These are phyloP conservation scores for Jatropha podagrica DNA, from an alignment of 441 rosid genomes.

Conservation along the genomic window DNA sequence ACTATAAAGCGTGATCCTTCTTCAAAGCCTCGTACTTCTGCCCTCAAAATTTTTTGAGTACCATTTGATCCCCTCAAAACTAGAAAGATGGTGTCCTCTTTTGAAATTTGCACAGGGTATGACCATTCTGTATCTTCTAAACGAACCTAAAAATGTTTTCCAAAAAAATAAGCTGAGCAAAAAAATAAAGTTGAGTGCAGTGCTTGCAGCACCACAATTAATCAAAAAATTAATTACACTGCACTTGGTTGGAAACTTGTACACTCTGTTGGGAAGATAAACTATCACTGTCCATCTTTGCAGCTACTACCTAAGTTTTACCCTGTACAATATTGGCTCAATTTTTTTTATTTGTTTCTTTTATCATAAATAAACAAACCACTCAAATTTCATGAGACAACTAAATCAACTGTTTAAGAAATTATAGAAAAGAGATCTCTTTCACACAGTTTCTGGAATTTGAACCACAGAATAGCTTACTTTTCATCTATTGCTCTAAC, in stretches of 20 bases:
- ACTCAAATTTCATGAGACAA: not conserved
- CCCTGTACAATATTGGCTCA: not conserved
- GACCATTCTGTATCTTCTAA: constrained; percentile 93
- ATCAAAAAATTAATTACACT: not conserved
- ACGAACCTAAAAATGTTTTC: constrained; percentile 47
- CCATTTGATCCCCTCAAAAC: constrained; percentile 70
- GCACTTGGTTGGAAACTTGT: not conserved
- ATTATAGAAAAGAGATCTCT: no score
- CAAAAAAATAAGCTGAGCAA: not conserved
- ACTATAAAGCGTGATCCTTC: constrained; percentile 98
- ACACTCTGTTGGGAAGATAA: not conserved
- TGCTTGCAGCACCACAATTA: not conserved
- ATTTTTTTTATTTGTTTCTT: not conserved
- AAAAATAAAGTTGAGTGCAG: not conserved
- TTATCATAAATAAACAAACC: not conserved
- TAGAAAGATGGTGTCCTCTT: constrained; percentile 89
- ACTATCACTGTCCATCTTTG: no score
- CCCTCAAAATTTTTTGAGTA: constrained; percentile 54
- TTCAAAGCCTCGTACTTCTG: constrained; percentile 95
- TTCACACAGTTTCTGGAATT: no score
- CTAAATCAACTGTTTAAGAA: not conserved
- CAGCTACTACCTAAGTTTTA: not conserved
- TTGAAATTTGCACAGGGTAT: constrained; percentile 76
- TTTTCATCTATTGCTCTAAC: no score
- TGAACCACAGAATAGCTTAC: no score